A percentile compares a stretch with the other conserved stretches of the same genome.
Conservation (phyloP, 805 yeast genomes). For the Myxozyma lipomycoides region DNA sequence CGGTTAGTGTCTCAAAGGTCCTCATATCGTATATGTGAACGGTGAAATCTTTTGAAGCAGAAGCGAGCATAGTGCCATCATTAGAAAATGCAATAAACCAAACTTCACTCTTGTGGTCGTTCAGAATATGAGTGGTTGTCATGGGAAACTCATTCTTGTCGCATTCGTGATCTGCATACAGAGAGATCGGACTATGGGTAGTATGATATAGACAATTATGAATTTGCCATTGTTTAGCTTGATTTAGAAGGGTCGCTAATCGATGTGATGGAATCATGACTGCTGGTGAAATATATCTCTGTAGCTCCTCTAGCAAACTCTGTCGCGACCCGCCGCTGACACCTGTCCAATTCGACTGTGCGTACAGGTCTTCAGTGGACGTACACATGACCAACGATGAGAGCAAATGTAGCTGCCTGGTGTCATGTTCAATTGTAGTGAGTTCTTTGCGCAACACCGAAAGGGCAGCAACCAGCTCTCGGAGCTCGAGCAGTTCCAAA, state of each 20-base stretch:
- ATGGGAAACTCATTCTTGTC: conserved; percentile 46
- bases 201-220: conserved; percentile 38
- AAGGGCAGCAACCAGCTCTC: conserved; percentile 39
- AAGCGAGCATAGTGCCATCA: conserved; percentile 69
- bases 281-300: conserved; percentile 48
- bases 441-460: conserved; percentile 41
- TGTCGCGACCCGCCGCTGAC: conserved; percentile 41
- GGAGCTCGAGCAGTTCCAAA: conserved; percentile 42
- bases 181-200: conserved; percentile 30
- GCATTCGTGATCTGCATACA: conserved; percentile 40
- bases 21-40: conserved; percentile 63
- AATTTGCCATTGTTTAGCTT: conserved; percentile 50
- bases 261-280: conserved; percentile 53
- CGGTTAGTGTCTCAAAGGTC: conserved; percentile 33
- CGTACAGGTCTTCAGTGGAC: conserved; percentile 33
- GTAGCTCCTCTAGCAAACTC: conserved; percentile 42
- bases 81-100: conserved; percentile 82
- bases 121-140: conserved; percentile 45
- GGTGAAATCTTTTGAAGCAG: conserved; percentile 66
- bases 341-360: conserved; percentile 38
- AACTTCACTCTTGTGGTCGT: conserved; percentile 65
- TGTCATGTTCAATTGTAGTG: conserved; percentile 33
- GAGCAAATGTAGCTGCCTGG: conserved; percentile 33
- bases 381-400: conserved; percentile 34
- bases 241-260: conserved; percentile 48